These are phyloP conservation scores for Aspergillus chevalieri DNA, from an alignment of 2,329 filamentous ascomycete genomes.

Conservation along the genomic window DNA sequence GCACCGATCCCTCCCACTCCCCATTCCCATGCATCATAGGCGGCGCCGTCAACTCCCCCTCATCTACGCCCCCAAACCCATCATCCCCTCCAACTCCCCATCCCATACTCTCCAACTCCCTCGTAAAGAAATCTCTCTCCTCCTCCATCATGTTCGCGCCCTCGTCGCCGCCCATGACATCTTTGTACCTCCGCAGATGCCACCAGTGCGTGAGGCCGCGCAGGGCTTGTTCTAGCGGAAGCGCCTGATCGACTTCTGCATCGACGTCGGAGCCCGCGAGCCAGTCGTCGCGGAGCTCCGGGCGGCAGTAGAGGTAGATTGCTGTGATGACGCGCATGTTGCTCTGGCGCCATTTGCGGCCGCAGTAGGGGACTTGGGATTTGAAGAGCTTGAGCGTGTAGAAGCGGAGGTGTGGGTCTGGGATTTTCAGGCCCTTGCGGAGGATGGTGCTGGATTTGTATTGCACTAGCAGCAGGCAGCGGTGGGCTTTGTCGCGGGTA, in stretches of 20 bases:
- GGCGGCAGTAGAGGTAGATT: constrained; percentile 87
- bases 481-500: constrained; percentile 90
- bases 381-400: constrained; percentile 99
- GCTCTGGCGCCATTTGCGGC: constrained; percentile 92
- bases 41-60: constrained; percentile 20
- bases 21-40: constrained; percentile 27
- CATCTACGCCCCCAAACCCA: constrained; percentile 20
- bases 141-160: constrained; percentile 56
- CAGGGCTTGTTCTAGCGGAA: constrained; percentile 86
- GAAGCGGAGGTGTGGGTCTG: constrained; percentile 76
- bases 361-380: constrained; percentile 95
- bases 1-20: constrained; percentile 6
- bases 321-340: constrained; percentile 99
- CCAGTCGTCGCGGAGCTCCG: constrained; percentile 93
- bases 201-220: constrained; percentile 90
- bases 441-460: constrained; percentile 94
- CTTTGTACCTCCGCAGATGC: constrained; percentile 76
- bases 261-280: constrained; percentile 83
- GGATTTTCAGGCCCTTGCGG: constrained; percentile 83
- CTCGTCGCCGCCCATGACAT: constrained; percentile 57
- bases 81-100: constrained; percentile 40
- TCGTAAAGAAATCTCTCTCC: constrained; percentile 72
- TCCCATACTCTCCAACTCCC: constrained; percentile 68
- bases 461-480: constrained; percentile 85
- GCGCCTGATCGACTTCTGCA: constrained; percentile 83